Evolutionary conservation across 345 rosid species (phyloP), one percentile per base, ranked within the genome.

Genomic region (Euphorbia pulcherrima): DNA sequence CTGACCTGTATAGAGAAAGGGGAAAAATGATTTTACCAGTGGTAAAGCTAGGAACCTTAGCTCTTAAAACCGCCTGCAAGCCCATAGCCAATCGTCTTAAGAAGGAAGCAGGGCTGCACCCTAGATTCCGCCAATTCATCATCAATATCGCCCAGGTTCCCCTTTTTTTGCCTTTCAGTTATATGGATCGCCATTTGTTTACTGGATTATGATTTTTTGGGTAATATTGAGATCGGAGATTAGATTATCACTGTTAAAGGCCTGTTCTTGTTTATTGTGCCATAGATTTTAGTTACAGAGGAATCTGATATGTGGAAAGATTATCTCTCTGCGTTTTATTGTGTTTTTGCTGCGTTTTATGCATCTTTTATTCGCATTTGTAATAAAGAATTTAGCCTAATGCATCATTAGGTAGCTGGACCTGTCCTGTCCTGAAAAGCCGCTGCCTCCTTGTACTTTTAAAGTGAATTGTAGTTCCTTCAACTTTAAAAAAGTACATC

Each of bases 71-170:
- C 61, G 14, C 77, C 28, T 79, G 89, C 78, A 92, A 92, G 79
- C 98, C 96, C 76, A 77, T 92, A 24, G 94, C 96, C 64, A 86
- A 81, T 74, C 86, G 90, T 28, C 87, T 92, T 65, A 92, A 92
- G 80, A 86, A 83, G 63, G 83, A 86, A 74, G 96, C 98, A 35
- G 84, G 88, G 1, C 60, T 79, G 20, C 86, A 83, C 74, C 91
- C 94, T 52, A 79, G 70, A 68, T 89, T 89, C 79, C 90, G 98
- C 46, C 85, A 79, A 75, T 67, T 82, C 73, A 92, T 89, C 78
- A 75, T 89, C 83, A 79, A 81, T 75, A 63, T 92, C 62, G 98
- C 98, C 52, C 96, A 92, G 96, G 90, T 84, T 58, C 51, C 61
- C 51, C 56, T 50, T 57, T 17, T 6, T 21, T 53, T 53, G n/a